Conservation (phyloP, 495 filamentous ascomycete genomes). For the Penicillium fimorum region DNA sequence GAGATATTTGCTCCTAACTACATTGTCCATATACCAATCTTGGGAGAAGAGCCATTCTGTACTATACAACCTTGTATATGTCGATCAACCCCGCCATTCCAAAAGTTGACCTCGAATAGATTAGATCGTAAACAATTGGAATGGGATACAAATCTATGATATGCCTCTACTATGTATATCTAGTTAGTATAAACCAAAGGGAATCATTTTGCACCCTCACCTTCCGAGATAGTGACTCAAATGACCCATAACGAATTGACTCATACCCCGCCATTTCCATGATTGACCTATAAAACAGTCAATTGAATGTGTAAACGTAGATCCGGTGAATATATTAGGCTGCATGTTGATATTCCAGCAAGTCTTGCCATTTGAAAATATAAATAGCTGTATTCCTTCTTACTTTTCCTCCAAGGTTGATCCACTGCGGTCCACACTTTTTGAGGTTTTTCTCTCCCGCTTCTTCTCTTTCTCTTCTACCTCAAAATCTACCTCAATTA, state of each 20-base stretch:
- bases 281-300: background rate
- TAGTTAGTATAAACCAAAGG: background rate
- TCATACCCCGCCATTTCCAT: constrained; percentile 8
- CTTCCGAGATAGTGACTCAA: background rate
- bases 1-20: background rate
- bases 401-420: constrained; percentile 17
- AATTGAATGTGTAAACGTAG: background rate
- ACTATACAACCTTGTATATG: background rate
- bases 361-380: background rate
- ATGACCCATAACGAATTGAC: constrained; percentile 1
- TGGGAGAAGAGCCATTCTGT: background rate
- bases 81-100: constrained; percentile 1
- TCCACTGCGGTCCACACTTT: constrained; percentile 25
- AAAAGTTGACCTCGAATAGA: background rate
- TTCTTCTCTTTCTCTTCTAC: constrained; percentile 7
- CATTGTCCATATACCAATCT: background rate
- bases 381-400: background rate
- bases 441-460: constrained; percentile 22
- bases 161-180: background rate
- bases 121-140: background rate
- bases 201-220: background rate
- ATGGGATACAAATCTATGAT: background rate
- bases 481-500: background rate
- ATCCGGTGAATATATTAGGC: constrained; percentile 4
- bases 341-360: background rate